phyloP scores from a whole-genome alignment of 371 early-diverging fungal species.

The Mucor mucedo region DNA sequence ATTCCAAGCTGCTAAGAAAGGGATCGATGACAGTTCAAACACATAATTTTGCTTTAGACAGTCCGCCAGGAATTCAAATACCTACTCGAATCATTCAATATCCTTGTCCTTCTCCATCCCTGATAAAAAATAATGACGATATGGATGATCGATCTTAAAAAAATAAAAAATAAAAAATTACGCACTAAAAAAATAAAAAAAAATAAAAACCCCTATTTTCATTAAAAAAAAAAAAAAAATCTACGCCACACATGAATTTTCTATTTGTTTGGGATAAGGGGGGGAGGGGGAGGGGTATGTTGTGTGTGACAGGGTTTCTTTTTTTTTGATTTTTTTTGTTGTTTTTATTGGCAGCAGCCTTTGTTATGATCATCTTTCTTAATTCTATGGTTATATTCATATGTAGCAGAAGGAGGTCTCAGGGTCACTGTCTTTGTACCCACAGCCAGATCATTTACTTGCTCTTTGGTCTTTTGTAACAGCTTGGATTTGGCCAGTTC shows the following conservation, averaged over 20 bases:
- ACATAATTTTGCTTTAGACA: conserved; percentile 22
- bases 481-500: conserved; percentile 22
- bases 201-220: no score
- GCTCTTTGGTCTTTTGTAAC: conserved; percentile 12
- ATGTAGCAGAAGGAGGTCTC: conserved; percentile 20
- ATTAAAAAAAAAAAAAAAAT: neutral
- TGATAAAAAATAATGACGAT: neutral
- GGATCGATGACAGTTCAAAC: conserved; percentile 37
- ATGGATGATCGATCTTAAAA: no score
- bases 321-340: no score
- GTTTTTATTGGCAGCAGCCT: conserved; percentile 9
- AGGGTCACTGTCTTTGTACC: conserved; percentile 14
- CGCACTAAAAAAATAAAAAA: no score
- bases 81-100: neutral
- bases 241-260: neutral
- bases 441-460: conserved; percentile 10
- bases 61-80: neutral
- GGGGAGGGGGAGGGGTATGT: no score
- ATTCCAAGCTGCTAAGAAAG: conserved; percentile 31
- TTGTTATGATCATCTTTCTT: neutral
- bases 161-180: no score
- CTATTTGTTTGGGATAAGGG: no score
- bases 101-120: neutral
- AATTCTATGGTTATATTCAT: conserved; percentile 7
- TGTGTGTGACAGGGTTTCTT: no score